These are phyloP conservation scores for Lasiodiplodia sp. DNA, from an alignment of 2,329 filamentous ascomycete species.

Conservation along the genomic window DNA sequence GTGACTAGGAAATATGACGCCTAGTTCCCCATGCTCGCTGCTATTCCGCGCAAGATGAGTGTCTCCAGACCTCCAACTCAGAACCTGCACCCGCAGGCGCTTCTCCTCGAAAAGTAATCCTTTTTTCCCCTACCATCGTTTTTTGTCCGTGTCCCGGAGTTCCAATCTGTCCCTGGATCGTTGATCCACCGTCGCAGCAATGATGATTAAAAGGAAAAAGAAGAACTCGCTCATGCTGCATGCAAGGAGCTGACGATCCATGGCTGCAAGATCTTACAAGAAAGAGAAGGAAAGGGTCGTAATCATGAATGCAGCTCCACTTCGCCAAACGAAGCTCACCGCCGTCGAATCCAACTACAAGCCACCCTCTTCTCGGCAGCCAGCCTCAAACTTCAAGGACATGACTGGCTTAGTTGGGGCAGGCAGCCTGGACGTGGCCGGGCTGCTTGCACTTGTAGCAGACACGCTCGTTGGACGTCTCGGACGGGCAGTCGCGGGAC, in stretches of 20 bases:
- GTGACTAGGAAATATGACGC: slow-evolving; percentile 9
- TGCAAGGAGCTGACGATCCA: slow-evolving; percentile 26
- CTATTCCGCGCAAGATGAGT: slow-evolving; percentile 20
- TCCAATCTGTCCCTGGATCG: slow-evolving; percentile 23
- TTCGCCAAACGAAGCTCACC: slow-evolving; percentile 7
- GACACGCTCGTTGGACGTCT: slow-evolving; percentile 88
- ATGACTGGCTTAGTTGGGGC: slow-evolving; percentile 73
- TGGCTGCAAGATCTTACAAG: slow-evolving; percentile 19
- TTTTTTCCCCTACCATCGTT: slow-evolving; percentile 27
- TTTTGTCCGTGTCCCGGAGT: slow-evolving; percentile 19
- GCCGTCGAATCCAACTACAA: slow-evolving; percentile 21
- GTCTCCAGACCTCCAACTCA: slow-evolving; percentile 18
- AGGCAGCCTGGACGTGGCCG: slow-evolving; percentile 92
- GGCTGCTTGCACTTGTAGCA: slow-evolving; percentile 95
- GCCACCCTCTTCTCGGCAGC: slow-evolving; percentile 14
- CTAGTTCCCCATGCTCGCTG: slow-evolving; percentile 10
- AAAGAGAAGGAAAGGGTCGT: slow-evolving; percentile 31
- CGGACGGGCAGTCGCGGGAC: slow-evolving; percentile 94
- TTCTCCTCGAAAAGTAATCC: slow-evolving; percentile 8
- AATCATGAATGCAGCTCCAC: slow-evolving; percentile 28
- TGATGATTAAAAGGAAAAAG: slow-evolving; percentile 27
- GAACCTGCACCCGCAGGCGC: slow-evolving; percentile 14
- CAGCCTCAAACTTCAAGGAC: slow-evolving; percentile 22
- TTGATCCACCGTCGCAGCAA: slow-evolving; percentile 15
- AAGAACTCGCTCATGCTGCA: slow-evolving; percentile 30